These are phyloP conservation scores for Penicillium concentricum DNA, from an alignment of 2,329 filamentous ascomycete species.

Conservation along the genomic window DNA sequence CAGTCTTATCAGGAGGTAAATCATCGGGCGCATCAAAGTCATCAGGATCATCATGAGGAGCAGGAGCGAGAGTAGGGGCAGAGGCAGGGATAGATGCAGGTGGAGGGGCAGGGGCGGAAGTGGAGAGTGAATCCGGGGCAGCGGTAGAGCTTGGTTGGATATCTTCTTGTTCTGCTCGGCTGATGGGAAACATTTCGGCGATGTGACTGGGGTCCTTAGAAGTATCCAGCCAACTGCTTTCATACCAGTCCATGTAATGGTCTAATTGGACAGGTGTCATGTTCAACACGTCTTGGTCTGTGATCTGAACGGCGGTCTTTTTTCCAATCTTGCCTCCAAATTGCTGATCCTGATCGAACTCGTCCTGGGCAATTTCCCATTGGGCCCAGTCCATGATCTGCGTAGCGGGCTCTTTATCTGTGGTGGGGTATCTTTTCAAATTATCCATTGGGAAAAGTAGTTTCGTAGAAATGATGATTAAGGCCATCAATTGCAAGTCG, in stretches of 20 bases:
- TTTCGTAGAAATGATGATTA: slow-evolving; percentile 75
- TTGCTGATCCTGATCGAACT: slow-evolving; percentile 35
- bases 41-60: too few species aligned
- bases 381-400: slow-evolving; percentile 68
- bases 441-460: slow-evolving; percentile 73
- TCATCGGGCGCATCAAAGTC: too few species aligned
- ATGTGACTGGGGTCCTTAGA: slow-evolving; percentile 32
- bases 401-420: slow-evolving; percentile 56
- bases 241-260: slow-evolving; percentile 77
- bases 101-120: slow-evolving; percentile 6
- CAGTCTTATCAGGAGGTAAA: slow-evolving; percentile 15
- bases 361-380: slow-evolving; percentile 60
- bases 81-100: not conserved
- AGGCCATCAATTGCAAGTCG: slow-evolving; percentile 69
- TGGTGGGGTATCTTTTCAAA: slow-evolving; percentile 51
- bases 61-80: not conserved
- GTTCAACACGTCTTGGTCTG: slow-evolving; percentile 60
- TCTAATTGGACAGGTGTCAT: slow-evolving; percentile 66
- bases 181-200: slow-evolving; percentile 45
- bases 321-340: slow-evolving; percentile 39
- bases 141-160: slow-evolving; percentile 4
- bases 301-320: slow-evolving; percentile 55
- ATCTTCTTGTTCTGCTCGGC: slow-evolving; percentile 21
- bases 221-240: slow-evolving; percentile 57
- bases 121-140: slow-evolving; percentile 4